Conservation (phyloP, 768 basidiomycete species). For the Fomitopsis serialis region DNA sequence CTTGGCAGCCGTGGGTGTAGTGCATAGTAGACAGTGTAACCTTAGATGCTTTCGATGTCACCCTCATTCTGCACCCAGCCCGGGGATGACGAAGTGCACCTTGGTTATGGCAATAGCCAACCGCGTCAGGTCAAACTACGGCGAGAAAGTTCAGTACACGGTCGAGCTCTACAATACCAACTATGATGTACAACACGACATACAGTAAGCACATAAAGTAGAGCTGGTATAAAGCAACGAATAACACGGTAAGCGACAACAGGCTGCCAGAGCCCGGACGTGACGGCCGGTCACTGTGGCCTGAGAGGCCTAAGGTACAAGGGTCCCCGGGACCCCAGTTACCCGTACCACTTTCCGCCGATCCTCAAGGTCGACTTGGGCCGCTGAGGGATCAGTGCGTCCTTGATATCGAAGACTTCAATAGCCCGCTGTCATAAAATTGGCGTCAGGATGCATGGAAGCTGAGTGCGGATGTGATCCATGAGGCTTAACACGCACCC, state of each 20-base stretch:
- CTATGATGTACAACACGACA: not conserved
- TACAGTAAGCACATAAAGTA: not conserved
- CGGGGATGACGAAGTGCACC: too few species aligned
- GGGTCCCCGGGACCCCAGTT: slow-evolving; percentile 1
- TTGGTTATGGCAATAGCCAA: too few species aligned
- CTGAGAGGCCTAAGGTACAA: not conserved
- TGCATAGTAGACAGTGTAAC: too few species aligned
- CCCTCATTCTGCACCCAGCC: too few species aligned
- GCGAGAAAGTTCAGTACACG: not conserved
- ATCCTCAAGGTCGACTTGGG: slow-evolving; percentile 49
- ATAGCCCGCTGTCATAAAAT: slow-evolving; percentile 63
- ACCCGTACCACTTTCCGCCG: slow-evolving; percentile 74
- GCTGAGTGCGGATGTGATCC: not conserved
- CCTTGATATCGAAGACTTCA: slow-evolving; percentile 75
- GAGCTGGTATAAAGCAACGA: not conserved
- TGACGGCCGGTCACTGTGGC: too few species aligned
- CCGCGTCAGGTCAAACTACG: too few species aligned
- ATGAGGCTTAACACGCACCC: slow-evolving; percentile 40
- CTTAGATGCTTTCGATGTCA: too few species aligned
- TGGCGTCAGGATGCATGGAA: not conserved
- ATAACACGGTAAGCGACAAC: too few species aligned
- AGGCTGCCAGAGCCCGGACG: too few species aligned
- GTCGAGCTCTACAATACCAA: not conserved
- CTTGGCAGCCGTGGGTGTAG: too few species aligned
- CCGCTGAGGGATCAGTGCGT: slow-evolving; percentile 73